These are phyloP conservation scores for Phytophthora sansomeana DNA, from an alignment of 352 stramenopile species.

Conservation along the genomic window DNA sequence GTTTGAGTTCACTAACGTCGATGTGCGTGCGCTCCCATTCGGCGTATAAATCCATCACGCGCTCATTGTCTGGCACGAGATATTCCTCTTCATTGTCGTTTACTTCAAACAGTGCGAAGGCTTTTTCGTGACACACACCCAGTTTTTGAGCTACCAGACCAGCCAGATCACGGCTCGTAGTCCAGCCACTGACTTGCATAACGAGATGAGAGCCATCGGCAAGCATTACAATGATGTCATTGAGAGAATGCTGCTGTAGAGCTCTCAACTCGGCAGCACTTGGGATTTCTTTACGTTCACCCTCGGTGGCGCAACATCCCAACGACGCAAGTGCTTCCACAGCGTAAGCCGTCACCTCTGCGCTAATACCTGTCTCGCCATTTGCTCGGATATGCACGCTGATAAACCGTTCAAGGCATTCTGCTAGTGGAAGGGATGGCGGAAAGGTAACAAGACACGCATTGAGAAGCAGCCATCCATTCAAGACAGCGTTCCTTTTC, in stretches of 20 bases:
- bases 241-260: constrained; percentile 53
- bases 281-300: constrained; percentile 69
- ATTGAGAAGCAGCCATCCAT: constrained; percentile 78
- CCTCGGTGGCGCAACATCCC: constrained; percentile 42
- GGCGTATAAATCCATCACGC: constrained; percentile 75
- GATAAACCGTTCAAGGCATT: constrained; percentile 67
- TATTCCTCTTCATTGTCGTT: constrained; percentile 58
- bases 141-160: constrained; percentile 44
- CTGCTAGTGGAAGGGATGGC: constrained; percentile 51
- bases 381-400: constrained; percentile 40
- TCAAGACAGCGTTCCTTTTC: constrained; percentile 53
- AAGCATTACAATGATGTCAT: constrained; percentile 53
- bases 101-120: constrained; percentile 75
- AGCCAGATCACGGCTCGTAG: constrained; percentile 58
- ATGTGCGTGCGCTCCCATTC: constrained; percentile 75
- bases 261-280: constrained; percentile 63
- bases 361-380: constrained; percentile 18
- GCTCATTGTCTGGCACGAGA: constrained; percentile 65
- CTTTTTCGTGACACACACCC: constrained; percentile 51
- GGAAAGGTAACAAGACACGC: constrained; percentile 73
- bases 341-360: constrained; percentile 52
- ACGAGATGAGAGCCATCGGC: constrained; percentile 51
- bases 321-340: constrained; percentile 51
- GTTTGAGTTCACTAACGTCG: constrained; percentile 49
- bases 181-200: constrained; percentile 69